A percentile compares a stretch with the other conserved stretches of the same genome.
Evolutionary conservation across 768 basidiomycete species (phyloP).

Genomic region (Lentinula sp.): DNA sequence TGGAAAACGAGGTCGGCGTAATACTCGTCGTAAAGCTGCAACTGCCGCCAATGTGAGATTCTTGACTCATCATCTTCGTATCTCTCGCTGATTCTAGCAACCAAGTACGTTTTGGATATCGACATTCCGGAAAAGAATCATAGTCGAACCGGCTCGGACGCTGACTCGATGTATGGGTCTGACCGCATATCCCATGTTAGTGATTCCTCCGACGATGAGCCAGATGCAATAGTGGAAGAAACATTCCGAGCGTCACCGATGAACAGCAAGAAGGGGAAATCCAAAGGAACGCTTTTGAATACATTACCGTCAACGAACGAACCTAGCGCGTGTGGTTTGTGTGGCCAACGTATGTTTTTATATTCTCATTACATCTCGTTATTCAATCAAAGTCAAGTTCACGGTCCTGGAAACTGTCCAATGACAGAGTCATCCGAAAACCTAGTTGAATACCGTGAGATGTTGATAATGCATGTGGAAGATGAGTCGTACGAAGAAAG

Average conservation of each 20-base stretch:
- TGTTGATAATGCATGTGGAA: conserved; percentile 56
- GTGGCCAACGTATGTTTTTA: conserved; percentile 25
- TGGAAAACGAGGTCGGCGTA: conserved; percentile 72
- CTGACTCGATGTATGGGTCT: conserved; percentile 29
- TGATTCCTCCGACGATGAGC: conserved; percentile 6
- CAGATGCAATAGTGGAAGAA: conserved; percentile 4
- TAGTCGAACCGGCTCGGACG: conserved; percentile 14
- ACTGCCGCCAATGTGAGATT: conserved; percentile 35
- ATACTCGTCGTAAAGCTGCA: conserved; percentile 66
- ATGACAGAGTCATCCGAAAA: conserved; percentile 66
- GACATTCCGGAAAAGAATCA: conserved; percentile 7
- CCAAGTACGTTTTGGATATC: conserved; percentile 19
- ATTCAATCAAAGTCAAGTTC: neutral
- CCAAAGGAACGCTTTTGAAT: neutral
- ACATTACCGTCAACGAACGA: neutral
- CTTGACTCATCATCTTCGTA: neutral
- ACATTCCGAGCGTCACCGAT: neutral
- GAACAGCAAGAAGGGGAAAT: neutral
- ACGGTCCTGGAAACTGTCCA: conserved; percentile 34
- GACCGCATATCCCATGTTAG: conserved; percentile 9
- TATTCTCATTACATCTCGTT: neutral
- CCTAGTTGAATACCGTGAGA: conserved; percentile 62
- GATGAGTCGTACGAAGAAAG: conserved; percentile 64
- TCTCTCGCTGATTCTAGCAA: conserved; percentile 2
- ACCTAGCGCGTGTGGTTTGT: conserved; percentile 49